These are phyloP conservation scores for Solanum verrucosum DNA, from an alignment of 257 asterid species.

Conservation along the genomic window DNA sequence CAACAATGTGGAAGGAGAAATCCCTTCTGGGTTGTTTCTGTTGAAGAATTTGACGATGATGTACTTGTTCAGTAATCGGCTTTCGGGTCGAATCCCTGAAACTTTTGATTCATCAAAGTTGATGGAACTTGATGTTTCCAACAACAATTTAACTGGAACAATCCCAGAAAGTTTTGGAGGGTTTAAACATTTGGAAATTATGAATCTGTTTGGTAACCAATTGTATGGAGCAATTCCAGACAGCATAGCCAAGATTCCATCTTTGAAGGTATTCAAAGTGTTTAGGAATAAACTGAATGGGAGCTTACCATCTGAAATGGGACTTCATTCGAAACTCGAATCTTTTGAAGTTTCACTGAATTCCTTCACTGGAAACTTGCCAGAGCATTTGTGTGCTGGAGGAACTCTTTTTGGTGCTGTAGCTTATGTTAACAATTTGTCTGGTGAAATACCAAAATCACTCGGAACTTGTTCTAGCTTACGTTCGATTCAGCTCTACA, in stretches of 20 bases:
- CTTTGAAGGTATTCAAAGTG: conserved; percentile 29
- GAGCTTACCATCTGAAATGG: conserved; percentile 53
- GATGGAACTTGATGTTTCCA: conserved; percentile 46
- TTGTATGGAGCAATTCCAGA: conserved; percentile 53
- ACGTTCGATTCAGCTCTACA: conserved; percentile 45
- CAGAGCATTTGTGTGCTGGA: conserved; percentile 62
- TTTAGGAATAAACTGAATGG: conserved; percentile 58
- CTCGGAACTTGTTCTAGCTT: conserved; percentile 42
- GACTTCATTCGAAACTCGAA: conserved; percentile 52
- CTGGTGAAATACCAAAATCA: conserved; percentile 63
- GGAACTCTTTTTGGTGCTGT: conserved; percentile 40
- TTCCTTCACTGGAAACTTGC: conserved; percentile 54
- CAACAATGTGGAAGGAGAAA: conserved; percentile 20
- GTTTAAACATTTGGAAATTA: conserved; percentile 30
- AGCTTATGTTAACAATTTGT: conserved; percentile 48
- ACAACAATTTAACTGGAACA: conserved; percentile 49
- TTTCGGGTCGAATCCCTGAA: conserved; percentile 59
- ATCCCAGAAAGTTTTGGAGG: conserved; percentile 68
- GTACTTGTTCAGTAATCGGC: conserved; percentile 38
- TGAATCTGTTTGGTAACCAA: conserved; percentile 36
- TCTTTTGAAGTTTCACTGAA: conserved; percentile 59
- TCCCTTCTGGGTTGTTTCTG: conserved; percentile 37
- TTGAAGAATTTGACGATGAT: conserved; percentile 39
- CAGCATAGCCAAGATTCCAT: conserved; percentile 44
- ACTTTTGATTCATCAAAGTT: conserved; percentile 30